Evolutionary conservation across 768 basidiomycete species (phyloP).

Genomic region (Daedaleopsis sinensis): DNA sequence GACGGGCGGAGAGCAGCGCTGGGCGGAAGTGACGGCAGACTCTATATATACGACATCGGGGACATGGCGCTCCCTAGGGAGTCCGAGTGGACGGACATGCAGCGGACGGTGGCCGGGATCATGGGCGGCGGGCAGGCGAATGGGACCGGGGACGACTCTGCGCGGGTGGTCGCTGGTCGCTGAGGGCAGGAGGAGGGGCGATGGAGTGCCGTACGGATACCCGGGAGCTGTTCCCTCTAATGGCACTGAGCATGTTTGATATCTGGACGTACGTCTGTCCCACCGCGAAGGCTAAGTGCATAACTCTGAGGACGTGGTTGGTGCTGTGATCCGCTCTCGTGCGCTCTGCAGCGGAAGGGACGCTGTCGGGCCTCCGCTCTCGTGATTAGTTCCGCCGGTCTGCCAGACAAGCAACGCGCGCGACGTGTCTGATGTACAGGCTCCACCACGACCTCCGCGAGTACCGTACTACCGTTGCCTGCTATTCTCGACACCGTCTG

Average conservation of each 20-base stretch:
- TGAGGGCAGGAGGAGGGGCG: neutral
- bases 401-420: neutral
- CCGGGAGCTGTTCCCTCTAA: conserved; percentile 4
- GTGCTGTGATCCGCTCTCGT: conserved; percentile 12
- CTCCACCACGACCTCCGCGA: neutral
- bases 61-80: conserved; percentile 89
- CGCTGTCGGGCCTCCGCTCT: conserved; percentile 7
- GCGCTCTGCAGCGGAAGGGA: neutral
- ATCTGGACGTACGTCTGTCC: neutral
- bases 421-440: neutral
- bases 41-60: conserved; percentile 95
- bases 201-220: conserved; percentile 1
- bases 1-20: conserved; percentile 89
- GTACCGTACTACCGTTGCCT: neutral
- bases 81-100: conserved; percentile 91
- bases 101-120: conserved; percentile 81
- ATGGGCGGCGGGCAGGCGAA: conserved; percentile 46
- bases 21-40: conserved; percentile 88
- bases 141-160: conserved; percentile 34
- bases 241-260: conserved; percentile 11
- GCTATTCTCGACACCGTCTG: neutral
- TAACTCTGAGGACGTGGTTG: neutral
- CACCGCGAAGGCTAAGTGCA: conserved; percentile 7
- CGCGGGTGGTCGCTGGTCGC: conserved; percentile 30
- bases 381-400: neutral